A percentile compares a stretch with the other conserved stretches of the same genome.
phyloP scores from a whole-genome alignment of 768 basidiomycete species.

The Serendipita indica region DNA sequence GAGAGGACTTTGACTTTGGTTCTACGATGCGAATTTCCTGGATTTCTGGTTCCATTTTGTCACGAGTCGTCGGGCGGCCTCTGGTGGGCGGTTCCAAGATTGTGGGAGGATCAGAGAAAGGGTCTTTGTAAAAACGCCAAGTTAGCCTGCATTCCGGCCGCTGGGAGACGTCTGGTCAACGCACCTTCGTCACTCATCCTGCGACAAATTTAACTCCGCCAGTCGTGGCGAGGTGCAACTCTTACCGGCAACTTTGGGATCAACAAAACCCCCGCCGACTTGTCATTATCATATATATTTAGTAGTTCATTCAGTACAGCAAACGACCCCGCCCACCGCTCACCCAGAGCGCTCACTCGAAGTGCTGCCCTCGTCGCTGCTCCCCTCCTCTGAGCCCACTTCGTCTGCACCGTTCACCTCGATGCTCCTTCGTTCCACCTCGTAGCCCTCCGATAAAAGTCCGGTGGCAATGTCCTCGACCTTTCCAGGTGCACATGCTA shows the following conservation, averaged over 20 bases:
- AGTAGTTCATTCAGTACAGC: too few relatives aligned
- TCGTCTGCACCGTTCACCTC: constrained; percentile 34
- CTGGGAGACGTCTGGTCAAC: too few relatives aligned
- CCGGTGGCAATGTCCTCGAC: constrained; percentile 52
- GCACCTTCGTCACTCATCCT: too few relatives aligned
- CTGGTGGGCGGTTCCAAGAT: constrained; percentile 15
- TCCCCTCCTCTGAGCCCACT: constrained; percentile 19
- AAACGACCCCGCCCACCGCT: too few relatives aligned
- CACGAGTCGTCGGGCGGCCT: constrained; percentile 35
- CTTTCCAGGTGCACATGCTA: constrained; percentile 73
- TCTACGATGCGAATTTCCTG: constrained; percentile 30
- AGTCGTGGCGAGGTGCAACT: too few relatives aligned
- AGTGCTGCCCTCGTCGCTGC: neutral
- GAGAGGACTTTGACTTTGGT: constrained; percentile 42
- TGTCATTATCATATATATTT: too few relatives aligned
- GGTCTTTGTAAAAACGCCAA: constrained; percentile 6
- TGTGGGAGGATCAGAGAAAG: constrained; percentile 11
- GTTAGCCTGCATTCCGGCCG: neutral
- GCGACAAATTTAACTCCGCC: too few relatives aligned
- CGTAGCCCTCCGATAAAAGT: constrained; percentile 54
- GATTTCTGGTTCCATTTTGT: constrained; percentile 44
- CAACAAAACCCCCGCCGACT: too few relatives aligned
- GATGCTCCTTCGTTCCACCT: constrained; percentile 57
- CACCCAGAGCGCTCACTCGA: too few relatives aligned
- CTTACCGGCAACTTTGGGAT: too few relatives aligned